Conservation (phyloP, 257 asterid genomes). For the Mitragyna speciosa region DNA sequence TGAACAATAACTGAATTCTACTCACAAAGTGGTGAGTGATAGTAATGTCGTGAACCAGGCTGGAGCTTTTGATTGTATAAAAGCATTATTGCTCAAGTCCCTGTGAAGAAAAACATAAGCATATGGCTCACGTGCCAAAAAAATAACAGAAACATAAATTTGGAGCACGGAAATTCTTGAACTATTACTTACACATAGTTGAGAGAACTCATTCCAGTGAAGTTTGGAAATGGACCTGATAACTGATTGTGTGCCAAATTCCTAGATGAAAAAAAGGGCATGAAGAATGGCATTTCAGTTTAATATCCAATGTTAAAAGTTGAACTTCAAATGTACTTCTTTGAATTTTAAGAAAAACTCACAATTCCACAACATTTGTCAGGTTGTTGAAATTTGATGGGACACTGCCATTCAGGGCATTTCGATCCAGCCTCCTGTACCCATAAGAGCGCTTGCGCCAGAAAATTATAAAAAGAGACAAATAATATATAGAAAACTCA, state of each 20-base stretch:
- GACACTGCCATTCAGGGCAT: constrained; percentile 53
- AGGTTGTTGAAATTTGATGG: constrained; percentile 73
- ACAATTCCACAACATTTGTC: constrained; percentile 69
- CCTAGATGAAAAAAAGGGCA: constrained; percentile 36
- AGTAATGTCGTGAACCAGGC: constrained; percentile 71
- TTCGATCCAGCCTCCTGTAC: constrained; percentile 85
- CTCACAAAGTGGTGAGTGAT: constrained; percentile 87
- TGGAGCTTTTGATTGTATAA: constrained; percentile 63
- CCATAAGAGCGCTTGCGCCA: neutral
- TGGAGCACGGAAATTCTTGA: neutral
- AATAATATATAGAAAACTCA: neutral
- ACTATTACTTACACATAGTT: constrained; percentile 62
- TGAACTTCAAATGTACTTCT: neutral
- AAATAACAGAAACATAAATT: neutral
- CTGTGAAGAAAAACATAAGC: constrained; percentile 37
- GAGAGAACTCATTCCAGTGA: constrained; percentile 74
- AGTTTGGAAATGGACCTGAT: constrained; percentile 72
- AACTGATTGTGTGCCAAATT: constrained; percentile 76
- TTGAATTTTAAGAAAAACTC: constrained; percentile 35
- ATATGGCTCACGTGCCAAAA: neutral
- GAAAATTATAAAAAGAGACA: neutral
- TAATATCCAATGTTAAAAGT: neutral
- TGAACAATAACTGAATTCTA: constrained; percentile 29
- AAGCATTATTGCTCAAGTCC: constrained; percentile 90
- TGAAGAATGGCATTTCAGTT: neutral